Evolutionary conservation across 345 rosid species (phyloP).

Genomic region (Cardamine resedifolia): DNA sequence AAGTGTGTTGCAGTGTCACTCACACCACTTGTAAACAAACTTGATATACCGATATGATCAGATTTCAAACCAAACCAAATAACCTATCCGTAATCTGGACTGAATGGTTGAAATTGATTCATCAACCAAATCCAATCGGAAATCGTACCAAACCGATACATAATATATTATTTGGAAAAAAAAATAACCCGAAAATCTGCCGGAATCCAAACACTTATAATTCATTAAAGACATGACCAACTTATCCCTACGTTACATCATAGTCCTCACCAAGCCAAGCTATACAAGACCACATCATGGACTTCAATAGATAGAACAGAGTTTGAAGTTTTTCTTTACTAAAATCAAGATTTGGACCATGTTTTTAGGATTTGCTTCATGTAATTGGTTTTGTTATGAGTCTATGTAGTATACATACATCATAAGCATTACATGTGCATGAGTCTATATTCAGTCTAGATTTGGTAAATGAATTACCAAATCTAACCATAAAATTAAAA

Average conservation of each 20-base stretch:
- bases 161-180: too few species aligned
- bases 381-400: background rate
- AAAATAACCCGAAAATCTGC: background rate
- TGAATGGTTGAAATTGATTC: too few species aligned
- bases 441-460: background rate
- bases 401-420: background rate
- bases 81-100: too few species aligned
- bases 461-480: background rate
- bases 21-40: background rate
- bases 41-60: too few species aligned
- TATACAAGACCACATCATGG: background rate
- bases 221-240: background rate
- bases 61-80: too few species aligned
- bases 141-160: too few species aligned
- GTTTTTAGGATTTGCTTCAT: too few species aligned
- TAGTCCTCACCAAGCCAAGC: background rate
- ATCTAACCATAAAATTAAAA: background rate
- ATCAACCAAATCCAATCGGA: too few species aligned
- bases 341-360: background rate
- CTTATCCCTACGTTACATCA: background rate
- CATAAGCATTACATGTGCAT: background rate
- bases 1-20: background rate
- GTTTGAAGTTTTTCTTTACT: background rate
- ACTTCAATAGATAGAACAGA: background rate
- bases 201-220: background rate